Conservation (phyloP, 495 filamentous ascomycete genomes). For the Neurospora sublineolata region DNA sequence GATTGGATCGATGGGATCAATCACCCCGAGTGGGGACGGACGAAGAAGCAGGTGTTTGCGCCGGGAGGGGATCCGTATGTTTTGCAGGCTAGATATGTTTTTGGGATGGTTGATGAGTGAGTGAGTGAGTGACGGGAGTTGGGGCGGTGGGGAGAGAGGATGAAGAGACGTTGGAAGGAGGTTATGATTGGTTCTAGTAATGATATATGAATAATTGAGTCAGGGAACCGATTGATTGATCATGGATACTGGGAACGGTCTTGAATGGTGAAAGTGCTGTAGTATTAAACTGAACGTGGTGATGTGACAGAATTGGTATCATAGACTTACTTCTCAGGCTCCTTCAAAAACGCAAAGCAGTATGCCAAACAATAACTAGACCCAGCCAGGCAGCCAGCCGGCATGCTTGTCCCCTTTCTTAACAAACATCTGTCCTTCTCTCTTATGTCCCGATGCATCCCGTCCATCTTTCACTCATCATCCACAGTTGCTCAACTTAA, state of each 20-base stretch:
- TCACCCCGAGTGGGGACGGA: slow-evolving; percentile 62
- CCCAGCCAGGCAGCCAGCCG: background rate
- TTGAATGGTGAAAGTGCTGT: background rate
- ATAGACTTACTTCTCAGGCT: background rate
- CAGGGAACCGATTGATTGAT: background rate
- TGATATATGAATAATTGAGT: background rate
- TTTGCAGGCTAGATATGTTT: slow-evolving; percentile 49
- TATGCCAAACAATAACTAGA: background rate
- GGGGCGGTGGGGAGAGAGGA: fast-evolving
- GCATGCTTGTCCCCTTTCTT: background rate
- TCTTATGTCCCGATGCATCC: background rate
- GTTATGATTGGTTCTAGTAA: background rate
- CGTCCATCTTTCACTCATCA: background rate
- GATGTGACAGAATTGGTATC: background rate
- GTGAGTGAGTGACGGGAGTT: background rate
- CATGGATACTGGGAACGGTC: background rate
- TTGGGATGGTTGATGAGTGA: background rate
- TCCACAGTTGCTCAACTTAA: background rate
- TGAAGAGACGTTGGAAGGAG: background rate
- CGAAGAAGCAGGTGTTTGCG: slow-evolving; percentile 48
- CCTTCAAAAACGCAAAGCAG: background rate
- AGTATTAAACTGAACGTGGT: background rate
- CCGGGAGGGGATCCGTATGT: slow-evolving; percentile 51
- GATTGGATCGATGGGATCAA: slow-evolving; percentile 78
- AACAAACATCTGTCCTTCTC: background rate